Conservation (phyloP, 2,329 filamentous ascomycete genomes). For the Aspergillus pseudoviridinutans region DNA sequence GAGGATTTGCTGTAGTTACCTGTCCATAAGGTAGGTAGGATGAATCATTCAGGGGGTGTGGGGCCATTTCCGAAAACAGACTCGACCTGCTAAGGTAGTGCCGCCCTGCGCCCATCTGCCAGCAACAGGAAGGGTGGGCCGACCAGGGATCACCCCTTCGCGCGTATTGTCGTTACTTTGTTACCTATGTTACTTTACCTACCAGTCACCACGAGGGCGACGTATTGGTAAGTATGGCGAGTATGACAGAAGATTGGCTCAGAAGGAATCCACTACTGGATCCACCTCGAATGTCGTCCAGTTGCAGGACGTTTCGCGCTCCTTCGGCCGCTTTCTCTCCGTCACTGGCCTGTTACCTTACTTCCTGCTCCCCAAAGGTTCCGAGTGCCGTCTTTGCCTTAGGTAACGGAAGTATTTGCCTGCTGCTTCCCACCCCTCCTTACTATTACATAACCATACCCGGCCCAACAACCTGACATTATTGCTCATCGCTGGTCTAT, state of each 20-base stretch:
- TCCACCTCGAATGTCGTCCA: slow-evolving; percentile 1
- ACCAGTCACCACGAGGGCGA: not conserved
- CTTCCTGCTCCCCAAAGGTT: slow-evolving; percentile 13
- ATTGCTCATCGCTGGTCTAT: not conserved
- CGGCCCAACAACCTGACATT: slow-evolving; percentile 10
- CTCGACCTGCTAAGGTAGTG: not conserved
- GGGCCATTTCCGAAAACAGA: not conserved
- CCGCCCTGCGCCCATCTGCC: not conserved
- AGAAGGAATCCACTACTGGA: not conserved
- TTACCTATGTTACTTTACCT: not conserved
- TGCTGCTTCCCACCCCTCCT: slow-evolving; percentile 3
- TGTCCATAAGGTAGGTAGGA: not conserved
- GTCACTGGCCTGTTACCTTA: slow-evolving; percentile 7
- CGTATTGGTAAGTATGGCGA: slow-evolving; percentile 19
- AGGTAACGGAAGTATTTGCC: slow-evolving; percentile 9
- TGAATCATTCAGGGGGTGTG: not conserved
- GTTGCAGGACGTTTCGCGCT: slow-evolving; percentile 17
- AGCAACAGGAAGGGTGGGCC: slow-evolving; percentile 2
- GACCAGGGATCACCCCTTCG: slow-evolving; percentile 8
- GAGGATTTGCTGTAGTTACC: not conserved
- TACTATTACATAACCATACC: slow-evolving; percentile 1
- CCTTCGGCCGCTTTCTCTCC: slow-evolving; percentile 18
- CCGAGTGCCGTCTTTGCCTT: slow-evolving; percentile 14
- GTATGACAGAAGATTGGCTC: slow-evolving; percentile 6
- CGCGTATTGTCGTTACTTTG: slow-evolving; percentile 21